Conservation (phyloP, 1,284 basidiomycete genomes). For the Polyporus tsugae region DNA sequence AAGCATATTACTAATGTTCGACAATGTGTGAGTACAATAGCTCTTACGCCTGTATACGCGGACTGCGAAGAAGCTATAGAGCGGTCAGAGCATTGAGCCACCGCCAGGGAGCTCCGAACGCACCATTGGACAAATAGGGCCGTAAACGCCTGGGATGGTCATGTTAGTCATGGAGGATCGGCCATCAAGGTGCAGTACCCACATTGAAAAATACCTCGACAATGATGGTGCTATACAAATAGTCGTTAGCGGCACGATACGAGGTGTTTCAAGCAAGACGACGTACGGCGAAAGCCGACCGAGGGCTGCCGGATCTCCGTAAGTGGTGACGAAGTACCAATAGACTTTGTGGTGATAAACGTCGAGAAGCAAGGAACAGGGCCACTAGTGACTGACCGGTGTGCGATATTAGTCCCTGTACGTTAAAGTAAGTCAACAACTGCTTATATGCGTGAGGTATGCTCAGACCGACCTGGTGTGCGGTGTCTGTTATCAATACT, state of each 20-base stretch:
- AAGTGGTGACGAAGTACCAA: constrained; percentile 59
- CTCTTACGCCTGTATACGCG: constrained; percentile 53
- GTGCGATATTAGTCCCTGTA: constrained; percentile 59
- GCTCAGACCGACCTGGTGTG: constrained; percentile 44
- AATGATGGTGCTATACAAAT: constrained; percentile 52
- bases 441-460: neutral
- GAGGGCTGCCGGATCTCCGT: constrained; percentile 47
- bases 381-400: constrained; percentile 45
- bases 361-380: neutral
- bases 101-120: constrained; percentile 19
- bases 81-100: neutral
- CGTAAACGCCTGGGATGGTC: constrained; percentile 51
- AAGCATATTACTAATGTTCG: neutral
- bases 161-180: constrained; percentile 11
- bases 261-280: neutral
- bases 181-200: constrained; percentile 18
- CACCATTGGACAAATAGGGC: constrained; percentile 62
- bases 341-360: constrained; percentile 48
- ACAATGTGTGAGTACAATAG: neutral
- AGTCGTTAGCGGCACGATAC: neutral
- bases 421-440: too few relatives aligned
- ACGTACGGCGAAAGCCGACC: constrained; percentile 13
- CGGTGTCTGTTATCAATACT: constrained; percentile 58
- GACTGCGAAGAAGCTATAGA: constrained; percentile 53
- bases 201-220: constrained; percentile 65